Base-by-base conservation (phyloP, 2,329 filamentous ascomycete genomes). In the Aspergillus ruber region DNA sequence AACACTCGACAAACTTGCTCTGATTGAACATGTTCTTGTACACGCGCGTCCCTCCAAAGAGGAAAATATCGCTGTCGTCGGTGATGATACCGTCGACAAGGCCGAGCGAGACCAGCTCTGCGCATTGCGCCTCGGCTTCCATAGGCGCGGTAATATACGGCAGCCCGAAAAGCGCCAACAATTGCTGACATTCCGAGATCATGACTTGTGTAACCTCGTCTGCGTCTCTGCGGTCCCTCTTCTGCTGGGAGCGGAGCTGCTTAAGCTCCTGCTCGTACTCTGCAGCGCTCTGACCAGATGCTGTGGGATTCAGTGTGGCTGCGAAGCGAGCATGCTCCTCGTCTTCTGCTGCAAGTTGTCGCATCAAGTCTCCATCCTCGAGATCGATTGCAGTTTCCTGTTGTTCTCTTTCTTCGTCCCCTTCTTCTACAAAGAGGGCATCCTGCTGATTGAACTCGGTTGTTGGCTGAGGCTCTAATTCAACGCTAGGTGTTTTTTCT, bases 21-120 rank as follows among this genome's bases (percentile, higher is more conserved):
- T 89, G 85, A 69, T 96, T 98, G 76, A 98, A 98, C 90, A 98
- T 95, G 74, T 98, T 98, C 69, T 98, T 98, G 77, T 98, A 98
- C 18, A 98, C 86, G 15, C 91, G 80, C 0, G 90, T 98, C 33
- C 93, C 94, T 15, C 93, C 94, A 66, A 98, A 98, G 1, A 98
- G 79, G 62, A 98, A 98, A 0, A 85, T 94, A 73, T 98, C 93
- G 2, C 87, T 94, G 65, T 98, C 93, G 61, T 98, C 93, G 0
- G 94, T 98, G 25, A 98, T 90, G 52, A 98, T 95, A 10, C 94
- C 93, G 64, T 98, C 94, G 7, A 98, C 94, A 0, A 97, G 81
- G 0, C 89, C 88, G 0, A 97, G 75, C 0, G 72, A 73, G 0
- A 98, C 90, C 3, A 98, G 80, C 68, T 95, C 88, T 0, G 93